These are phyloP conservation scores for Solanum rostratum DNA, from an alignment of 257 asterid species.

Conservation along the genomic window DNA sequence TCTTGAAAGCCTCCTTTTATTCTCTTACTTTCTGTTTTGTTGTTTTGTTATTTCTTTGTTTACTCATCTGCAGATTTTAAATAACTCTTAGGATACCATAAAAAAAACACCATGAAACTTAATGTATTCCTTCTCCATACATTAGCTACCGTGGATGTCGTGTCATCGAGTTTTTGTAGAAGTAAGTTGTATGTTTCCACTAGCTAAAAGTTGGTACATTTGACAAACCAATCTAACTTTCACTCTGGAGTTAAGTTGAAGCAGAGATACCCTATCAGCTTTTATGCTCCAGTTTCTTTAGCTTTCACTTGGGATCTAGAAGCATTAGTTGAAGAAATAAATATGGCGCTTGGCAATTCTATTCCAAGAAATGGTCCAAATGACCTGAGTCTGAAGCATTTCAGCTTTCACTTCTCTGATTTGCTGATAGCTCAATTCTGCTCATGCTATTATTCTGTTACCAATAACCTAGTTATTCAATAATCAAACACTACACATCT, in stretches of 20 bases:
- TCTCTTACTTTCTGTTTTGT: not conserved
- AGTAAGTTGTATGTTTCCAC: not conserved
- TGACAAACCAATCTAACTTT: not conserved
- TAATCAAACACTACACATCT: not conserved
- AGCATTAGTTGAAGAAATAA: not conserved
- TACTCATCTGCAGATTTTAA: not conserved
- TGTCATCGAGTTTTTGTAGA: not conserved
- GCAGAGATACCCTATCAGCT: not conserved
- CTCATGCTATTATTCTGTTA: not conserved
- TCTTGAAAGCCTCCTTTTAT: not conserved
- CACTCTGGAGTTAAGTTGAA: not conserved
- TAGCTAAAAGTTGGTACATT: not conserved
- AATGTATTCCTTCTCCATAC: not conserved
- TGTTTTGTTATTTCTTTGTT: not conserved
- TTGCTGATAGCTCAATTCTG: not conserved
- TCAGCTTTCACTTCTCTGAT: not conserved
- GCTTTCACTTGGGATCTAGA: not conserved
- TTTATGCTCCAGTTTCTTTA: not conserved
- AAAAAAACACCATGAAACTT: not conserved
- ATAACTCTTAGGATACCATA: not conserved
- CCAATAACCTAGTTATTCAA: not conserved
- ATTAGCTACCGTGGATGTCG: not conserved
- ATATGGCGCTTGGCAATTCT: not conserved
- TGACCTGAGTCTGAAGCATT: not conserved
- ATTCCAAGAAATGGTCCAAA: not conserved